These are phyloP conservation scores for Articulospora tetracladia DNA, from an alignment of 495 filamentous ascomycete genomes.

Conservation along the genomic window DNA sequence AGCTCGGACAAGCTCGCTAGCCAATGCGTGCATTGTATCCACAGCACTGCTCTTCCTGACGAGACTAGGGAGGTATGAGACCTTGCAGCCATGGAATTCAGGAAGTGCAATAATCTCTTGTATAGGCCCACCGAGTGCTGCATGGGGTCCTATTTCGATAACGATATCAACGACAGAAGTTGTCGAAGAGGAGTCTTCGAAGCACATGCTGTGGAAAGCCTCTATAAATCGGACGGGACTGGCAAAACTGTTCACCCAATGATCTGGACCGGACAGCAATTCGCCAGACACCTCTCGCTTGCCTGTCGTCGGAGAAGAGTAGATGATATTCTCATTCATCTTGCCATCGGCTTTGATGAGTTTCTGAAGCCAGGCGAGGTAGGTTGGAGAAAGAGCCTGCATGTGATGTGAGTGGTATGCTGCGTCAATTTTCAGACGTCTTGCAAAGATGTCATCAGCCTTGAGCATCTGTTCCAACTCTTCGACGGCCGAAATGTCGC, in stretches of 20 bases:
- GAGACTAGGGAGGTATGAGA: constrained; percentile 39
- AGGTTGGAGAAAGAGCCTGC: constrained; percentile 37
- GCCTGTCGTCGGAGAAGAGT: constrained; percentile 38
- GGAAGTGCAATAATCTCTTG: constrained; percentile 38
- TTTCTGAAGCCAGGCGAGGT: constrained; percentile 16
- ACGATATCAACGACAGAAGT: constrained; percentile 29
- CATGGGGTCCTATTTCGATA: constrained; percentile 66
- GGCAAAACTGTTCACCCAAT: constrained; percentile 41
- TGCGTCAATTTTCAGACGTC: constrained; percentile 47
- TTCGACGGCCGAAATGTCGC: constrained; percentile 41
- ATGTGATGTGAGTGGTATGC: constrained; percentile 66
- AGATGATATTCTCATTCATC: constrained; percentile 23
- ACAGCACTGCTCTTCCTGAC: constrained; percentile 42
- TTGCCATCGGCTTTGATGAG: neutral
- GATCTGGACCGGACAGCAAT: constrained; percentile 20
- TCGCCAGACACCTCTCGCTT: constrained; percentile 3
- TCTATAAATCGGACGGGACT: constrained; percentile 44
- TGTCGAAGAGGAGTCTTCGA: constrained; percentile 31
- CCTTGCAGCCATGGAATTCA: constrained; percentile 13
- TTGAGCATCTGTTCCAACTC: constrained; percentile 37
- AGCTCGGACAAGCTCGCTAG: constrained; percentile 23
- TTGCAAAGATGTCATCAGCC: constrained; percentile 39
- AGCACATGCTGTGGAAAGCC: constrained; percentile 13
- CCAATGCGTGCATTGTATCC: constrained; percentile 35
- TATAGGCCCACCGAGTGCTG: constrained; percentile 57